Evolutionary conservation across 441 rosid species (phyloP).

Genomic region (Pelargonium hybrid): DNA sequence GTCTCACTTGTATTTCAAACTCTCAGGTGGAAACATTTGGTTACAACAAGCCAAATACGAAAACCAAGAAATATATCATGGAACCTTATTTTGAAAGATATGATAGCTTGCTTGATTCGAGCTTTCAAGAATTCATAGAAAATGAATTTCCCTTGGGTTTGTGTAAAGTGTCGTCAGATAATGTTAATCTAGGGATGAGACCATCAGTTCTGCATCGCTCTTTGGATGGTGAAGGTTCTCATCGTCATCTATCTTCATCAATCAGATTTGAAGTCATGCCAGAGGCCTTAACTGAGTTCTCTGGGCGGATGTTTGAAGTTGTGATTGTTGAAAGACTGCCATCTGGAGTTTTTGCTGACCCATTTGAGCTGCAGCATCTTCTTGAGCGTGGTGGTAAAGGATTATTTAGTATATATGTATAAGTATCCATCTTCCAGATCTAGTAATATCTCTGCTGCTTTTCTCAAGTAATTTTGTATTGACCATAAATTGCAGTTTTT

Average conservation of each 20-base stretch:
- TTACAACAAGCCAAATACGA: constrained; percentile 7
- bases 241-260: constrained; percentile 48
- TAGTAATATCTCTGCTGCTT: not conserved
- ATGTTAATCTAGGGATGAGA: constrained; percentile 17
- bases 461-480: not conserved
- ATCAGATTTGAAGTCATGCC: constrained; percentile 30
- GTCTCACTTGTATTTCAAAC: constrained; percentile 1
- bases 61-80: constrained; percentile 32
- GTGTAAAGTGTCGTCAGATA: constrained; percentile 22
- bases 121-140: constrained; percentile 34
- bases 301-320: constrained; percentile 28
- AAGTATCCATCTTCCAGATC: not conserved
- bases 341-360: constrained; percentile 71
- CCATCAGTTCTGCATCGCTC: constrained; percentile 29
- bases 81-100: constrained; percentile 42
- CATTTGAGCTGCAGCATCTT: constrained; percentile 74
- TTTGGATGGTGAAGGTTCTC: constrained; percentile 76
- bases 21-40: constrained; percentile 26
- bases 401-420: not conserved
- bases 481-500: constrained; percentile 34
- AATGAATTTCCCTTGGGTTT: constrained; percentile 24
- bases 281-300: constrained; percentile 18
- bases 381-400: constrained; percentile 40
- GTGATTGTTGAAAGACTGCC: constrained; percentile 58
- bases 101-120: constrained; percentile 32